Conservation (phyloP, 2,329 filamentous ascomycete species). For the Diaporthe humulicola region DNA sequence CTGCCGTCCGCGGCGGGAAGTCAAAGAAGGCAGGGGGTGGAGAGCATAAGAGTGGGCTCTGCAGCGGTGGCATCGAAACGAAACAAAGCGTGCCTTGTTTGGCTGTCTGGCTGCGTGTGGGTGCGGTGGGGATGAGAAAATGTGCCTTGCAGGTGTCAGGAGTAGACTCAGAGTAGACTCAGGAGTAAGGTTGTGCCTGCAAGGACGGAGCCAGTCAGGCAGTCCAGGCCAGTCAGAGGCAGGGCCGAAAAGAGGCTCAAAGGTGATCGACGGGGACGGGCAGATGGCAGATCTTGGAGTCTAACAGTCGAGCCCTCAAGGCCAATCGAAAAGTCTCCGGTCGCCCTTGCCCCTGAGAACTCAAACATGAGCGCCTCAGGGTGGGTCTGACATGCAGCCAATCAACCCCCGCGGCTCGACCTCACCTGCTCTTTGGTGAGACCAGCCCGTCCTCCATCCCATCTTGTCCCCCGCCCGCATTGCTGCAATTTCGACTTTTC, state of each 20-base stretch:
- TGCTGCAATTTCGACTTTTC: constrained; percentile 26
- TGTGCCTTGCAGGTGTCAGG: constrained; percentile 23
- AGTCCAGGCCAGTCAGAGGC: background rate
- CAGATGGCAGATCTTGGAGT: constrained; percentile 20
- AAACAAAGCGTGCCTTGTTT: constrained; percentile 23
- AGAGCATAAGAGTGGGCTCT: background rate
- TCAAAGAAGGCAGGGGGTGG: constrained; percentile 5
- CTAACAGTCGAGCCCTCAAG: background rate
- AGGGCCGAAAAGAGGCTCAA: constrained; percentile 20
- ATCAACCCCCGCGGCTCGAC: background rate
- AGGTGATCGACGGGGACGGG: constrained; percentile 11
- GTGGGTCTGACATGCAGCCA: constrained; percentile 28
- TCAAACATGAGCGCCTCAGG: constrained; percentile 27
- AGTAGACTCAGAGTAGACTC: constrained; percentile 19
- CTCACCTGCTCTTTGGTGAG: constrained; percentile 21
- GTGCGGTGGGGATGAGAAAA: background rate
- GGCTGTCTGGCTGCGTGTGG: background rate
- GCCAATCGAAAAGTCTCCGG: constrained; percentile 31
- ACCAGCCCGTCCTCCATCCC: constrained; percentile 3
- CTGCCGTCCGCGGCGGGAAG: constrained; percentile 25
- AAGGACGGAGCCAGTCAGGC: background rate
- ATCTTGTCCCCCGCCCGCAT: background rate
- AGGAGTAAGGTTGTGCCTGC: background rate
- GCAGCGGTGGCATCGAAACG: constrained; percentile 23
- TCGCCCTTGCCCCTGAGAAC: constrained; percentile 23